phyloP scores from a whole-genome alignment of 768 basidiomycete genomes.

The Tulasnella sp. region DNA sequence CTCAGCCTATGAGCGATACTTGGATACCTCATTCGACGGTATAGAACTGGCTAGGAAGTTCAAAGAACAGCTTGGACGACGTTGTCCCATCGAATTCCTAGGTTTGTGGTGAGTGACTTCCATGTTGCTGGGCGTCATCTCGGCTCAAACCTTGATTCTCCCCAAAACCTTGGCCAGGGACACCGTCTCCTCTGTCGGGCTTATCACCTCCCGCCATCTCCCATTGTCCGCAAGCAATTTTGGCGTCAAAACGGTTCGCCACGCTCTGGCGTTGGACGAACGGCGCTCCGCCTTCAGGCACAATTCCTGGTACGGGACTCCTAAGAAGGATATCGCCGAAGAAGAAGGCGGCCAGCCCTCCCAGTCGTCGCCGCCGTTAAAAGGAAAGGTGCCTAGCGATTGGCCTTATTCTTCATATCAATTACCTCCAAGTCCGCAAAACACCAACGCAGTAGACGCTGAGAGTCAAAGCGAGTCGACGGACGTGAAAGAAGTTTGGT shows the following conservation, averaged over 20 bases:
- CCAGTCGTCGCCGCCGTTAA: conserved; percentile 20
- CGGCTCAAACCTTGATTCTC: too few species aligned
- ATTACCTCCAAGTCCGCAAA: neutral
- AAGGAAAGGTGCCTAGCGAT: conserved; percentile 25
- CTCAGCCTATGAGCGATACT: neutral
- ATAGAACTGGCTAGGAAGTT: neutral
- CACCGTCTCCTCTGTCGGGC: neutral
- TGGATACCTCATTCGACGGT: neutral
- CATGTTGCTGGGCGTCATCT: neutral
- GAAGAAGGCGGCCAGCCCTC: too few species aligned
- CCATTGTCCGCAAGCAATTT: conserved; percentile 30
- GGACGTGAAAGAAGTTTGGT: conserved; percentile 31
- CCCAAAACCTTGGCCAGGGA: neutral
- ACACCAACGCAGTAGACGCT: neutral
- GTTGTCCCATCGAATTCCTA: neutral
- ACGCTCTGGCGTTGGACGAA: conserved; percentile 38
- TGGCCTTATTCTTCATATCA: neutral
- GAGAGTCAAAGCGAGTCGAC: neutral
- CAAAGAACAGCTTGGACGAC: neutral
- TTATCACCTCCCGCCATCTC: conserved; percentile 23
- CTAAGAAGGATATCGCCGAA: too few species aligned
- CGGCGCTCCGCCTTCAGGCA: conserved; percentile 62
- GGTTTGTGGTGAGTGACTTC: neutral
- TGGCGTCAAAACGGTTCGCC: conserved; percentile 30
- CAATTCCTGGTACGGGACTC: conserved; percentile 54